A percentile compares a stretch with the other conserved stretches of the same genome.
Evolutionary conservation across 176 grass and related monocot species (phyloP).

Genomic region (Triticum urartu): DNA sequence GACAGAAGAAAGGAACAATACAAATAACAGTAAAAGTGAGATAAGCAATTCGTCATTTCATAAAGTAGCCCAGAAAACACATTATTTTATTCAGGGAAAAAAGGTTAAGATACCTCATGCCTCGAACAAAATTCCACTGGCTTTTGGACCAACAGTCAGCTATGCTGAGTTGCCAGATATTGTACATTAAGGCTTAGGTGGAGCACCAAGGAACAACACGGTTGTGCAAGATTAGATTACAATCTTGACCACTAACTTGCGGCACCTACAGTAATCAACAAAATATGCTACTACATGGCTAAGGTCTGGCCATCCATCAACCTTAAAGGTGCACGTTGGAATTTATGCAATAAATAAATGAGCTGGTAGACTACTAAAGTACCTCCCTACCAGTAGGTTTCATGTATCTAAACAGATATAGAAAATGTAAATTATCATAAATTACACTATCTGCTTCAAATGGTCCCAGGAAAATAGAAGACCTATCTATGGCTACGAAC

Average conservation of each 20-base stretch:
- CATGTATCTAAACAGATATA: conserved; percentile 28
- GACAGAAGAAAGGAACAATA: neutral
- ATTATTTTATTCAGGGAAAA: neutral
- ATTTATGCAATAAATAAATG: conserved; percentile 20
- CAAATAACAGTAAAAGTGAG: neutral
- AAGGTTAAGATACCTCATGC: neutral
- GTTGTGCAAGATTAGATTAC: conserved; percentile 27
- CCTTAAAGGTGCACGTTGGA: conserved; percentile 1
- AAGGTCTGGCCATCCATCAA: conserved; percentile 27
- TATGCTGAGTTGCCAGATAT: conserved; percentile 28
- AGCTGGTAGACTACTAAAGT: conserved; percentile 10
- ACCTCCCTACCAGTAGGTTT: conserved; percentile 20
- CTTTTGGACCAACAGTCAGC: neutral
- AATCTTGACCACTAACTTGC: conserved; percentile 23
- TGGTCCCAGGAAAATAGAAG: conserved; percentile 40
- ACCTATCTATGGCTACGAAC: conserved; percentile 39
- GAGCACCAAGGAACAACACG: conserved; percentile 26
- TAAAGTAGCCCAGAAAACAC: neutral
- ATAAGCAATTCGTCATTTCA: neutral
- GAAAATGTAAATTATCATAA: conserved; percentile 16
- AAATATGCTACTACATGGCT: conserved; percentile 6
- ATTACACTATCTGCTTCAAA: neutral
- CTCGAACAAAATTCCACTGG: conserved; percentile 4
- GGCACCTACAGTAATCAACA: conserved; percentile 29
- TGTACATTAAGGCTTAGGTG: conserved; percentile 19